phyloP scores from a whole-genome alignment of 2,329 filamentous ascomycete species.

The Aspergillus tamarii region DNA sequence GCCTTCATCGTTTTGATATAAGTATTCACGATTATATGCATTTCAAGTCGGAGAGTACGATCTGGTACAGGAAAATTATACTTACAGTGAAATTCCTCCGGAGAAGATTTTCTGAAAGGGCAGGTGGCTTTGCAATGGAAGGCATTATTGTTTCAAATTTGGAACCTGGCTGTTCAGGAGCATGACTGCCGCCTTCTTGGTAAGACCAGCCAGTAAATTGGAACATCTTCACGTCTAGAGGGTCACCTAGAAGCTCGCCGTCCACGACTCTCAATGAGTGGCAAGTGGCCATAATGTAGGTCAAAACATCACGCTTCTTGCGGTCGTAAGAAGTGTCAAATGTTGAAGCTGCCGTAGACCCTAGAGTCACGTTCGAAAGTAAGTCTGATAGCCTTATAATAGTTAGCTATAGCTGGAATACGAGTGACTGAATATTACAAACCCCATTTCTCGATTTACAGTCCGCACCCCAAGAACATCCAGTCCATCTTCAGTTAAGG shows the following conservation, averaged over 20 bases:
- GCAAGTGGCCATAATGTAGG: conserved; percentile 97
- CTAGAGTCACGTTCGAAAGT: conserved; percentile 68
- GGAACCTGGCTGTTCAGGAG: conserved; percentile 65
- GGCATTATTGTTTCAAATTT: conserved; percentile 75
- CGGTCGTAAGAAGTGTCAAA: conserved; percentile 63
- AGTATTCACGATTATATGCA: neutral
- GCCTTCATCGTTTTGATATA: conserved; percentile 22
- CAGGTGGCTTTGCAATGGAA: conserved; percentile 83
- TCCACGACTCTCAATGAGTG: conserved; percentile 89
- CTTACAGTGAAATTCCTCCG: conserved; percentile 27
- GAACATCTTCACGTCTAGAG: conserved; percentile 97
- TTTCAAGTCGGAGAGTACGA: neutral
- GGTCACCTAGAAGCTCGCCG: conserved; percentile 86
- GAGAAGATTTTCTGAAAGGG: conserved; percentile 51
- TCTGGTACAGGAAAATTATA: neutral
- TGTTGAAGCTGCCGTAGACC: conserved; percentile 51
- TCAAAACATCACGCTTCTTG: conserved; percentile 67
- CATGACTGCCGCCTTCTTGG: conserved; percentile 77
- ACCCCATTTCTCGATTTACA: conserved; percentile 63
- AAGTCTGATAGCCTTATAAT: conserved; percentile 6
- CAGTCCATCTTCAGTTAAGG: conserved; percentile 90
- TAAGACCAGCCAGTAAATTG: conserved; percentile 93
- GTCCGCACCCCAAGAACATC: conserved; percentile 89
- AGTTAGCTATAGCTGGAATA: conserved; percentile 2
- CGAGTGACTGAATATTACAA: conserved; percentile 7